Evolutionary conservation across 2,329 filamentous ascomycete genomes (phyloP).

Genomic region (Nemania diffusa): DNA sequence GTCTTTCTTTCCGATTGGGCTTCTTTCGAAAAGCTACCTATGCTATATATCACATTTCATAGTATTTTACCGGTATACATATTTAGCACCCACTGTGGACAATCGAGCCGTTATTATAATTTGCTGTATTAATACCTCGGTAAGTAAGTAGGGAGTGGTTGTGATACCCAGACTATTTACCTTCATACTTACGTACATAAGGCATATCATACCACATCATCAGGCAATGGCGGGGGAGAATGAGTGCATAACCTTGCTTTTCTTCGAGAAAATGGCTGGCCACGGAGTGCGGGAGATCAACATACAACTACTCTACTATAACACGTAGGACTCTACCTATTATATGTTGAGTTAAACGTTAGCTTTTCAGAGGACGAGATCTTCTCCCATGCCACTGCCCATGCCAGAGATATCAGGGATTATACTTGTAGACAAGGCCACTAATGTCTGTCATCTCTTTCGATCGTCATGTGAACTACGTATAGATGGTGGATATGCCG

Average conservation of each 20-base stretch:
- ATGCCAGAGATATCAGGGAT: constrained; percentile 8
- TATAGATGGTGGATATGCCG: too few relatives aligned
- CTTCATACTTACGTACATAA: too few relatives aligned
- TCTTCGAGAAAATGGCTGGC: constrained; percentile 4
- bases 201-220: constrained; percentile 8
- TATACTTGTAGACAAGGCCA: too few relatives aligned
- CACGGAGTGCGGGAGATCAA: constrained; percentile 30
- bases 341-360: not conserved
- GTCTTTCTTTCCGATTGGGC: constrained; percentile 7
- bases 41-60: constrained; percentile 5
- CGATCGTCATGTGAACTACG: not conserved
- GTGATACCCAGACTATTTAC: too few relatives aligned
- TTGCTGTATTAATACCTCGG: not conserved
- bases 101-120: not conserved
- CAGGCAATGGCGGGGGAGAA: constrained; percentile 6
- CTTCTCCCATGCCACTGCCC: not conserved
- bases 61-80: not conserved
- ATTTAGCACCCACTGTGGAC: not conserved
- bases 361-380: not conserved
- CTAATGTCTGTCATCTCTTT: not conserved
- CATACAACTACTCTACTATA: constrained; percentile 18
- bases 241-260: constrained; percentile 9
- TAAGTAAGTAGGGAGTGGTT: too few relatives aligned
- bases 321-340: not conserved
- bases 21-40: constrained; percentile 2